Evolutionary conservation across 768 basidiomycete species (phyloP).

Genomic region (Phaeolepiota aurea): DNA sequence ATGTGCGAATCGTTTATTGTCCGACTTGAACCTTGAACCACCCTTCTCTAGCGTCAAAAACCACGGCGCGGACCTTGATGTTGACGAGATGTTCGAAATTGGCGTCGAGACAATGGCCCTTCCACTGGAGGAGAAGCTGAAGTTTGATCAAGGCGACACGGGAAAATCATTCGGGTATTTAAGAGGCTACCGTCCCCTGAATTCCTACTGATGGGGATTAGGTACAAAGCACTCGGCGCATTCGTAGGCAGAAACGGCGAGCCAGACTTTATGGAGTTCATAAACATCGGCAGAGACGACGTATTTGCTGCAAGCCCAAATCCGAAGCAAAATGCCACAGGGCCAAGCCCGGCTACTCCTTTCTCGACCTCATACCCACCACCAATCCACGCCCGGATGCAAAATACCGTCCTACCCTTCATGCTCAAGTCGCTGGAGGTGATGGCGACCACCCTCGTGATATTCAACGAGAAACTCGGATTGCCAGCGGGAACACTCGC

Average conservation of each 20-base stretch:
- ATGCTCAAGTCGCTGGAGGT: slow-evolving; percentile 48
- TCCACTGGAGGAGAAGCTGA: slow-evolving; percentile 46
- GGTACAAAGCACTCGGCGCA: slow-evolving; percentile 57
- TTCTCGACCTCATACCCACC: no score
- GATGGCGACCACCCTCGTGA: slow-evolving; percentile 39
- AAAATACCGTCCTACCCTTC: slow-evolving; percentile 40
- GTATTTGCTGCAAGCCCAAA: no score
- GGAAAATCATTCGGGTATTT: slow-evolving; percentile 31
- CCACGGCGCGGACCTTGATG: slow-evolving; percentile 41
- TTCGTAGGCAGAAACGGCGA: slow-evolving; percentile 57
- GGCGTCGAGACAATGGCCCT: slow-evolving; percentile 45
- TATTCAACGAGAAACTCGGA: slow-evolving; percentile 51
- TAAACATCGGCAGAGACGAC: slow-evolving; percentile 66
- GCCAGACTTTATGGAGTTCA: slow-evolving; percentile 51
- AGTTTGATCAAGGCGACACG: slow-evolving; percentile 46
- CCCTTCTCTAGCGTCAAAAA: slow-evolving; percentile 37
- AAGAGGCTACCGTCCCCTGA: no score
- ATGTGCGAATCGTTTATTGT: slow-evolving; percentile 10
- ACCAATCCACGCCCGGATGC: slow-evolving; percentile 42
- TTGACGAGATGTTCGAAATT: slow-evolving; percentile 44
- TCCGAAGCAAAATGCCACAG: no score
- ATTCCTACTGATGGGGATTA: slow-evolving; percentile 27
- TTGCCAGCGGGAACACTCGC: slow-evolving; percentile 41
- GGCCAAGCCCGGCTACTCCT: no score
- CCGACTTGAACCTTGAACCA: neutral